Base-by-base conservation (phyloP, 1,284 basidiomycete species). In the Tremellales sp. region DNA sequence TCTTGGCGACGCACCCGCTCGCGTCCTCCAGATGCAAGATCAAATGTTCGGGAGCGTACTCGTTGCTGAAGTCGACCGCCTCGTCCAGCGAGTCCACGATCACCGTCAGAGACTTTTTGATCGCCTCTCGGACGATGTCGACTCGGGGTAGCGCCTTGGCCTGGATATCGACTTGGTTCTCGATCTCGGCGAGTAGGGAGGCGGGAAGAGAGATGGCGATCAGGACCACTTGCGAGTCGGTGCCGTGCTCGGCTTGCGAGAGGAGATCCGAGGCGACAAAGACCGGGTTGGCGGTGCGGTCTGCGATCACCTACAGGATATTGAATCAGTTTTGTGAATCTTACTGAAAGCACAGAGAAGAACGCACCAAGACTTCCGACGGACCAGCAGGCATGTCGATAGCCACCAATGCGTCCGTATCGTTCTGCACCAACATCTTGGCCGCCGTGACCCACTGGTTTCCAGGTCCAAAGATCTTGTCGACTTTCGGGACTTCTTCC, bases 361-460 rank as follows among this genome's bases (percentile, higher is more conserved):
- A 40, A 81, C 87, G 76, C 61, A 92, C 92, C 60, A 97, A 76
- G 25, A 97, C 93, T 73, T 97, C 93, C 7, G 89, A 93, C 12
- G 95, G 95, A 6, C 95, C 95, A 19, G 95, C 95, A 31, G 95
- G 95, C 91, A 98, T 98, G 73, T 99, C 95, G 65, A 98, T 99
- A 18, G 88, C 86, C 9, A 97, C 91, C 51, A 93, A 75, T 5
- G 95, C 94, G 65, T 93, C 87, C n/a, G 92, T 92, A 70, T 98
- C 95, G 71, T 97, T 97, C 73, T 97, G 93, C 18, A 97, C 92
- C 53, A 97, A 75, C 95, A 98, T 97, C 78, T 99, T 99, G 48
- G 94, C 94, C 1, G 95, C 95, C 0, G 94, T 98, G 22, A 99
- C 95, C 86, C 94, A 99, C 71, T 98, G 95, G 70, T 98, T 98